These are phyloP conservation scores for Penicillium cinerascens DNA, from an alignment of 495 filamentous ascomycete genomes.

Conservation along the genomic window DNA sequence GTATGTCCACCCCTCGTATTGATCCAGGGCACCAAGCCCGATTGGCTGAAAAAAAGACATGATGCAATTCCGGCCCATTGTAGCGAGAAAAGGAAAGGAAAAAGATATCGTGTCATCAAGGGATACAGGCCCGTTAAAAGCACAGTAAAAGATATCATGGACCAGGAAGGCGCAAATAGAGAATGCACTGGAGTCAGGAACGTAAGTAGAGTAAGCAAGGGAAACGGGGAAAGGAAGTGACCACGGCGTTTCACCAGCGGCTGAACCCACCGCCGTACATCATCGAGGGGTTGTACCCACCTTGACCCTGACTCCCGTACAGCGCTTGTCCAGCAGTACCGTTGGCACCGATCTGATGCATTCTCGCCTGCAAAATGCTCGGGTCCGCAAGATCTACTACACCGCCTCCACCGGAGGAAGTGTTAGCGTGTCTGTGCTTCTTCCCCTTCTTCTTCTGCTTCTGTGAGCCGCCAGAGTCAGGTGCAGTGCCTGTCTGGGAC, in stretches of 20 bases:
- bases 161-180: no score
- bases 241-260: slow-evolving; percentile 72
- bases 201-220: slow-evolving; percentile 8
- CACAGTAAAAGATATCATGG: slow-evolving; percentile 16
- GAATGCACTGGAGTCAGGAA: no score
- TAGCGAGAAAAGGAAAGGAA: no score
- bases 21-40: slow-evolving; percentile 32
- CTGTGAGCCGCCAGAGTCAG: slow-evolving; percentile 71
- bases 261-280: slow-evolving; percentile 77
- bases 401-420: slow-evolving; percentile 97
- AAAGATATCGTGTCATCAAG: slow-evolving; percentile 39
- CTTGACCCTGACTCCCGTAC: slow-evolving; percentile 90
- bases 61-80: no score
- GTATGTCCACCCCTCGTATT: slow-evolving; percentile 31
- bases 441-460: slow-evolving; percentile 99
- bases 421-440: slow-evolving; percentile 99
- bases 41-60: slow-evolving; percentile 24
- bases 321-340: slow-evolving; percentile 72
- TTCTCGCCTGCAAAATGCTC: slow-evolving; percentile 97
- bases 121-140: slow-evolving; percentile 16
- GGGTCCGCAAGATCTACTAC: slow-evolving; percentile 99
- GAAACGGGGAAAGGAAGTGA: slow-evolving; percentile 3
- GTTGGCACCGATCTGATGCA: slow-evolving; percentile 78
- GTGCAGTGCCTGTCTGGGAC: slow-evolving; percentile 74
- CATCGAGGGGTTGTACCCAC: slow-evolving; percentile 91